phyloP scores from a whole-genome alignment of 2,329 filamentous ascomycete species.

The Monosporascus sp. region DNA sequence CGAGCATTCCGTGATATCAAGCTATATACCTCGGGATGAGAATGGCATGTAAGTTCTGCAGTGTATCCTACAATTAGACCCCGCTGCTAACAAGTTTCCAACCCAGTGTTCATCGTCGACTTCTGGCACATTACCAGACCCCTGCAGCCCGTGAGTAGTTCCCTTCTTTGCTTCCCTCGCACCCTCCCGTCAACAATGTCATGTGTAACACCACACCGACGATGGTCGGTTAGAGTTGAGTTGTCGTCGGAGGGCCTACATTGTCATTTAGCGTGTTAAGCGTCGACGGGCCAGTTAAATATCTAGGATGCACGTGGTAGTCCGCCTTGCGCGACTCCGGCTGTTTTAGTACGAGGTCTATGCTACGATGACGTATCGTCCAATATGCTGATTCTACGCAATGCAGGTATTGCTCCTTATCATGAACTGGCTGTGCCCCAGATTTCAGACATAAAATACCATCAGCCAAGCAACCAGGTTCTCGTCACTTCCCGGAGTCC shows the following conservation, averaged over 20 bases:
- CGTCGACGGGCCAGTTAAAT: too few relatives aligned
- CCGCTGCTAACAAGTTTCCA: neutral
- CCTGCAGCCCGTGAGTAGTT: neutral
- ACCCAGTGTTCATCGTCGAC: conserved; percentile 14
- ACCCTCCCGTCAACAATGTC: neutral
- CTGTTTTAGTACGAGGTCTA: too few relatives aligned
- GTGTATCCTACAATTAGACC: neutral
- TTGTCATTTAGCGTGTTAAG: too few relatives aligned
- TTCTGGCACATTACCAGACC: conserved; percentile 14
- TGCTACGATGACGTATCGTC: too few relatives aligned
- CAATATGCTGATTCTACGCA: too few relatives aligned
- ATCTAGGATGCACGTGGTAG: too few relatives aligned
- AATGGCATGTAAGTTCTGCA: conserved; percentile 31
- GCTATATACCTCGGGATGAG: conserved; percentile 37
- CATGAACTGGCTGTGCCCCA: conserved; percentile 31
- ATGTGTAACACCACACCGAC: neutral
- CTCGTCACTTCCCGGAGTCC: conserved; percentile 36
- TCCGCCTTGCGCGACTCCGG: too few relatives aligned
- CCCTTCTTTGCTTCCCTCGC: neutral
- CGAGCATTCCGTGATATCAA: conserved; percentile 29
- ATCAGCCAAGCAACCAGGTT: conserved; percentile 34
- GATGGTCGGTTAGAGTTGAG: too few relatives aligned
- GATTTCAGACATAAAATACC: conserved; percentile 44
- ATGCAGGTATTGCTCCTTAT: conserved; percentile 9
- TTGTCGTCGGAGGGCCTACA: too few relatives aligned